Evolutionary conservation across 139 green algal genomes (phyloP).

Genomic region (Chlamydomonas incerta): DNA sequence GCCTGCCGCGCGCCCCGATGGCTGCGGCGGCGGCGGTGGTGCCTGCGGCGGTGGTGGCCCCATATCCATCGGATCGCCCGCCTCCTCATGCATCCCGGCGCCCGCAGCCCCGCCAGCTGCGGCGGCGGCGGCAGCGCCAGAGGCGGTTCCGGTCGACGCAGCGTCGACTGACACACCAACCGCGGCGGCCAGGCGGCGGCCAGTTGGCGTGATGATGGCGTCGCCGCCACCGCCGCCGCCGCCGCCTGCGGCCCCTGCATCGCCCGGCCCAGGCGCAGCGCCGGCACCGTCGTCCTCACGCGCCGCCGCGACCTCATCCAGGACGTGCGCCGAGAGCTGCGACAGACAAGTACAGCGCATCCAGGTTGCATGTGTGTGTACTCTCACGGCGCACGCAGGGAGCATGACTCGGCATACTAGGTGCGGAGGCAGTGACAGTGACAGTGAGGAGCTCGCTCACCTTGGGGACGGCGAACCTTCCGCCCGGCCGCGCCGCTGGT

Average conservation of each 20-base stretch:
- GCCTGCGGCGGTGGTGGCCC: background rate
- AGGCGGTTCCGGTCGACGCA: no score
- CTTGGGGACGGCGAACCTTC: no score
- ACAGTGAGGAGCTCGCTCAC: no score
- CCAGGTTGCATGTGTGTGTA: no score
- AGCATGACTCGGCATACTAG: no score
- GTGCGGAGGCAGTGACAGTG: no score
- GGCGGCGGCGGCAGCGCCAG: background rate
- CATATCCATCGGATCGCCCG: background rate
- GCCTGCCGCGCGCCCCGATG: background rate
- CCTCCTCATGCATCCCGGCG: background rate
- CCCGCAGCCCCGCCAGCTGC: background rate
- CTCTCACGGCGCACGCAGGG: no score
- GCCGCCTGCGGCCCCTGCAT: background rate
- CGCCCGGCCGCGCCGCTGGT: no score
- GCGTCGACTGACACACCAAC: constrained; percentile 7
- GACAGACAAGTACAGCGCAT: no score
- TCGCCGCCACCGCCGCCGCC: background rate
- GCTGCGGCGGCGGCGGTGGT: background rate
- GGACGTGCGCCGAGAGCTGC: no score
- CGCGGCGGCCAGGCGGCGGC: constrained; percentile 5
- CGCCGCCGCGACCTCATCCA: background rate
- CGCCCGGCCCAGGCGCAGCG: no score
- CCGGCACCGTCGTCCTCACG: background rate
- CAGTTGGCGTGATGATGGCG: constrained; percentile 40